phyloP scores from a whole-genome alignment of 148 eudicot species.

The Rhododendron simsii region DNA sequence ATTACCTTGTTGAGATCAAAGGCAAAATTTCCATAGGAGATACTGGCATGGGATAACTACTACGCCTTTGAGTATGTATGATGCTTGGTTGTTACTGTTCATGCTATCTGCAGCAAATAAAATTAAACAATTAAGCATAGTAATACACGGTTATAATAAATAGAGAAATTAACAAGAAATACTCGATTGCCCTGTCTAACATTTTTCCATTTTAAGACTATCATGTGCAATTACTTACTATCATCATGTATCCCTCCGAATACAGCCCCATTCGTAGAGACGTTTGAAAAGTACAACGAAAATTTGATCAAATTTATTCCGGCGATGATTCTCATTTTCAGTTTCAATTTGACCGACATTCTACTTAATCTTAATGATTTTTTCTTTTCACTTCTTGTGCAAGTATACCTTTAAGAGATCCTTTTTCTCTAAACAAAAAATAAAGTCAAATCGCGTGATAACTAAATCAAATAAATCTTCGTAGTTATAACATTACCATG shows the following conservation, averaged over 20 bases:
- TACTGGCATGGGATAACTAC: not conserved
- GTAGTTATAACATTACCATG: constrained; percentile 25
- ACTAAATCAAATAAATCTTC: not conserved
- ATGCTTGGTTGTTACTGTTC: not conserved
- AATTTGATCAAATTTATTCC: not conserved
- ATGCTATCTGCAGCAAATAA: constrained; percentile 26
- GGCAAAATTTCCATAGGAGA: not conserved
- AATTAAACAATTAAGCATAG: not conserved
- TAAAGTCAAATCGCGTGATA: not conserved
- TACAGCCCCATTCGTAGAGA: not conserved
- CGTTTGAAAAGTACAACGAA: not conserved
- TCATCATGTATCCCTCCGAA: not conserved
- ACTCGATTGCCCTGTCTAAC: too few relatives aligned
- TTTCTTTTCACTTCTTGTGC: not conserved
- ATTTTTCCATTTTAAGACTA: not conserved
- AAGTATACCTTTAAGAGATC: not conserved
- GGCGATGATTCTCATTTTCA: not conserved
- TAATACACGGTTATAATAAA: not conserved
- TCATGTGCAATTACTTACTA: not conserved
- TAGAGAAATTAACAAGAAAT: not conserved
- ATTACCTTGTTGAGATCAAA: not conserved
- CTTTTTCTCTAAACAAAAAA: not conserved
- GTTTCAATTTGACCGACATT: too few relatives aligned
- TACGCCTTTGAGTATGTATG: not conserved
- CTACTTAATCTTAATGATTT: too few relatives aligned